These are phyloP conservation scores for Biscogniauxia sp. DNA, from an alignment of 2,329 filamentous ascomycete species.

Conservation along the genomic window DNA sequence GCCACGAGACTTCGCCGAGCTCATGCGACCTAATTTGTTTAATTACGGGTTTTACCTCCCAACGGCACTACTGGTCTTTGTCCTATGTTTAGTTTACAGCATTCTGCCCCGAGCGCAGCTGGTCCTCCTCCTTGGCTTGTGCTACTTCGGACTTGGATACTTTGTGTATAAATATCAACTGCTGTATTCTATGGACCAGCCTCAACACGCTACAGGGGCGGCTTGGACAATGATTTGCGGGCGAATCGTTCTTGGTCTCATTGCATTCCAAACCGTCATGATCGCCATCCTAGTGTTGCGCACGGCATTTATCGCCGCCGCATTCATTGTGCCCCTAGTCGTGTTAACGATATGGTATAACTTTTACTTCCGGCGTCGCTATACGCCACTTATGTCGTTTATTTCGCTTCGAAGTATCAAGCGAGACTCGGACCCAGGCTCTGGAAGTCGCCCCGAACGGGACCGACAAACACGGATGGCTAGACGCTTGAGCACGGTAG, in stretches of 20 bases:
- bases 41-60: slow-evolving; percentile 96
- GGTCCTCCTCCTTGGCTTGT: slow-evolving; percentile 76
- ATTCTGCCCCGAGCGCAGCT: slow-evolving; percentile 76
- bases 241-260: slow-evolving; percentile 78
- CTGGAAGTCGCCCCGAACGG: slow-evolving; percentile 41
- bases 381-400: slow-evolving; percentile 85
- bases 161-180: slow-evolving; percentile 97
- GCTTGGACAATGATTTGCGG: slow-evolving; percentile 98
- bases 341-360: slow-evolving; percentile 84
- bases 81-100: slow-evolving; percentile 94
- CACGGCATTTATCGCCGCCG: slow-evolving; percentile 69
- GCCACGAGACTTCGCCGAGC: slow-evolving; percentile 81
- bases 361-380: slow-evolving; percentile 76
- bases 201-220: slow-evolving; percentile 86
- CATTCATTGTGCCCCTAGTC: slow-evolving; percentile 73
- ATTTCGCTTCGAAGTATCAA: slow-evolving; percentile 88
- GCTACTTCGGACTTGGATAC: slow-evolving; percentile 81
- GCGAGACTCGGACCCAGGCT: slow-evolving; percentile 53
- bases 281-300: slow-evolving; percentile 78
- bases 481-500: slow-evolving; percentile 62
- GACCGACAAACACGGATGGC: slow-evolving; percentile 40
- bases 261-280: slow-evolving; percentile 90
- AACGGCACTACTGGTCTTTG: slow-evolving; percentile 87
- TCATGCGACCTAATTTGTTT: slow-evolving; percentile 80
- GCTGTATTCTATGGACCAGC: slow-evolving; percentile 96